Conservation (phyloP, 495 filamentous ascomycete species). For the Friedmanniomyces endolithicus region DNA sequence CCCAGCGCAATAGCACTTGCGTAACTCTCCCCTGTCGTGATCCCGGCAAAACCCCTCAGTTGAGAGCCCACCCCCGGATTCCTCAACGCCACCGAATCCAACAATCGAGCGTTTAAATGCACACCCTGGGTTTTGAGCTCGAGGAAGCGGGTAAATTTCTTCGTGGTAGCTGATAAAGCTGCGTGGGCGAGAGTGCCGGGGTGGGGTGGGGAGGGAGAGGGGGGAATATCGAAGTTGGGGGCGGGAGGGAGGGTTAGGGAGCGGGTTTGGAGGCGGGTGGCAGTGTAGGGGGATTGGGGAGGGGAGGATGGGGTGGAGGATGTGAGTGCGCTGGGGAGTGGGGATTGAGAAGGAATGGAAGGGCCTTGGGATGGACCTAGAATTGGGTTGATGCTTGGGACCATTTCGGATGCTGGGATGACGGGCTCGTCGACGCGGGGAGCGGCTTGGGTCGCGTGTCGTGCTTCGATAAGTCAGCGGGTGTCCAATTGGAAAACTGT, state of each 20-base stretch:
- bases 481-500: too few relatives aligned
- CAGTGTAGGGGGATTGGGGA: slow-evolving; percentile 57
- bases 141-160: slow-evolving; percentile 75
- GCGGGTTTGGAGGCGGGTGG: slow-evolving; percentile 53
- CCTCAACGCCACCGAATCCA: slow-evolving; percentile 53
- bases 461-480: too few relatives aligned
- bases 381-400: too few relatives aligned
- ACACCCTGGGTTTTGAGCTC: slow-evolving; percentile 69
- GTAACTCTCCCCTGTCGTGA: slow-evolving; percentile 59
- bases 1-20: slow-evolving; percentile 48
- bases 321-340: too few relatives aligned
- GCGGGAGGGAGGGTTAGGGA: slow-evolving; percentile 74
- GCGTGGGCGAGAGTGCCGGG: slow-evolving; percentile 17
- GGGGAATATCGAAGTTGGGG: slow-evolving; percentile 69
- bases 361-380: neutral
- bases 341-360: too few relatives aligned
- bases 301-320: slow-evolving; percentile 24
- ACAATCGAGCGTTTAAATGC: slow-evolving; percentile 82
- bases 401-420: too few relatives aligned
- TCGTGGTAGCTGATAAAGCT: slow-evolving; percentile 36
- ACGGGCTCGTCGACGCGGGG: too few relatives aligned
- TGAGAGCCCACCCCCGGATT: slow-evolving; percentile 74
- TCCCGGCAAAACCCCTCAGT: slow-evolving; percentile 67
- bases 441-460: too few relatives aligned
- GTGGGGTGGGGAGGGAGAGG: slow-evolving; percentile 63